phyloP scores from a whole-genome alignment of 164 flowering plant species.

The Akebia trifoliata region DNA sequence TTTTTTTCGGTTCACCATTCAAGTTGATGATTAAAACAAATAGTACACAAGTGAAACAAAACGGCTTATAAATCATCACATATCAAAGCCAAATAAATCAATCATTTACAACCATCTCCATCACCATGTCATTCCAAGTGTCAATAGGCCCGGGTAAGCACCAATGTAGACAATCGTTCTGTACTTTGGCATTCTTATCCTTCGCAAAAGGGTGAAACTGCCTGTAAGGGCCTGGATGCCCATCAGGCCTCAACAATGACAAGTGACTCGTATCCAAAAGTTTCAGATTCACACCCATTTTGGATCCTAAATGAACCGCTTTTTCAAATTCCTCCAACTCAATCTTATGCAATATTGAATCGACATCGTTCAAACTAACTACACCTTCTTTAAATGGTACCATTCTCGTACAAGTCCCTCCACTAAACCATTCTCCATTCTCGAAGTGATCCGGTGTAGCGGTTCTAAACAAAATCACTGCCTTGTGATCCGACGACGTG shows the following conservation, averaged over 20 bases:
- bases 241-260: constrained; percentile 70
- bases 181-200: constrained; percentile 40
- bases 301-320: constrained; percentile 33
- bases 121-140: constrained; percentile 69
- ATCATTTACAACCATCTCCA: constrained; percentile 28
- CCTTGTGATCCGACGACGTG: constrained; percentile 43
- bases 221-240: constrained; percentile 88
- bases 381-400: constrained; percentile 68
- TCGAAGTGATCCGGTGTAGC: constrained; percentile 91
- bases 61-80: background rate
- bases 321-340: constrained; percentile 65
- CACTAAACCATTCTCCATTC: constrained; percentile 82
- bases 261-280: constrained; percentile 56
- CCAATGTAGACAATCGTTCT: constrained; percentile 89
- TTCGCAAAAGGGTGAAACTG: constrained; percentile 54
- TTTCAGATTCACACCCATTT: constrained; percentile 46
- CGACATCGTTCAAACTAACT: constrained; percentile 40
- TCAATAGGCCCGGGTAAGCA: constrained; percentile 96
- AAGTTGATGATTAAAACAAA: no score
- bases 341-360: constrained; percentile 36
- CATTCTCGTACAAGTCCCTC: constrained; percentile 68
- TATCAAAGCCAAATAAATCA: background rate
- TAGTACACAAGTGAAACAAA: no score
- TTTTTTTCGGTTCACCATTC: no score
- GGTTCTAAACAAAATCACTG: constrained; percentile 48